Conservation (phyloP, 805 yeast genomes). For the Suhomyces faveliae region DNA sequence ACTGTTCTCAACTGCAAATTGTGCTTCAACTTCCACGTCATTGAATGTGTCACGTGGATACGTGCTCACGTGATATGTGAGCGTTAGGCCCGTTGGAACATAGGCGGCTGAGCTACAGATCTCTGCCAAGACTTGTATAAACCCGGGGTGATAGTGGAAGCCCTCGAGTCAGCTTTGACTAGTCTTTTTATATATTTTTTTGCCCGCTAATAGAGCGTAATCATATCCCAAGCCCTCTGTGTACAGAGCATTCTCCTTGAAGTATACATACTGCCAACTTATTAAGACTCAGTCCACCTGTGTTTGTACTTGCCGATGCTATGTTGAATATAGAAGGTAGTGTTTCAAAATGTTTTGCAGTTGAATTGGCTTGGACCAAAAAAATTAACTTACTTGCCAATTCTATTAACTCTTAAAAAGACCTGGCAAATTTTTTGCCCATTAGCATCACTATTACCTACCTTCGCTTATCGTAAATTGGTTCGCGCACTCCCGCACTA, state of each 20-base stretch:
- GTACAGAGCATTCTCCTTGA: not conserved
- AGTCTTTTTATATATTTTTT: not conserved
- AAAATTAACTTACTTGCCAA: no score
- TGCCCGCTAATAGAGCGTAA: not conserved
- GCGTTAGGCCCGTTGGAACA: not conserved
- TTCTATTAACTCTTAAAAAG: no score
- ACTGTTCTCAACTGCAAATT: not conserved
- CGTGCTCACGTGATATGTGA: not conserved
- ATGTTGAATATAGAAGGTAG: no score
- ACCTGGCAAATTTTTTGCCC: not conserved
- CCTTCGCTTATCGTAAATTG: not conserved
- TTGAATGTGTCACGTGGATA: not conserved
- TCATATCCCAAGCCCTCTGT: not conserved
- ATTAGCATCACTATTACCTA: not conserved
- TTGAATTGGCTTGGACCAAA: no score
- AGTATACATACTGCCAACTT: no score
- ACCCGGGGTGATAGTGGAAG: not conserved
- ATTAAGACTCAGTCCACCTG: no score
- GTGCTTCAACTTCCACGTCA: constrained; percentile 6
- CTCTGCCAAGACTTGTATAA: not conserved
- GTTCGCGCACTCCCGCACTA: not conserved
- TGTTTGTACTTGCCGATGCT: no score
- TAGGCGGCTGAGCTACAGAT: not conserved
- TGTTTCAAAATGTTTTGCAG: no score
- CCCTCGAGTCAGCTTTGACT: not conserved